Evolutionary conservation across 108 stramenopile genomes (phyloP), one percentile per base, ranked within the genome.

Genomic region (Craspedostauros australis): DNA sequence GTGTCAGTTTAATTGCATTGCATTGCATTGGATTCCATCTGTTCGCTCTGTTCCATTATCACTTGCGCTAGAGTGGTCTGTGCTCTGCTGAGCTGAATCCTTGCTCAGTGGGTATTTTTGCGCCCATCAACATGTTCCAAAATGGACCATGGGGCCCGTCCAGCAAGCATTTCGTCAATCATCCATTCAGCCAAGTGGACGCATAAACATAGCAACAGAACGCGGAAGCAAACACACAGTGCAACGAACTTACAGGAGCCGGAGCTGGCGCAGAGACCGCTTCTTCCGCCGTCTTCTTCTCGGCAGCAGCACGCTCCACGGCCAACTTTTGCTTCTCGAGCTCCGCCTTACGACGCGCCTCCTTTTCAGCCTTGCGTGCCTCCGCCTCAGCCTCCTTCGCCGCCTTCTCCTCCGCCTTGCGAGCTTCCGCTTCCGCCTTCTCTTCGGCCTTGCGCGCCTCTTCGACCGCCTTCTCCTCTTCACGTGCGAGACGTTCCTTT

Each of bases 321-420:
- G 70, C 70, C 15, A 50, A 37, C 16, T 43, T 41, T 60, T 72
- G 70, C 45, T 64, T 64, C 31, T 72, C 70, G 21, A 33, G 42
- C 47, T 77, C 57, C 16, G 62, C 79, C 32, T 63, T 54, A 25
- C 60, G 46, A 16, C 61, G 46, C 9, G 69, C 70, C 41, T 76
- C 68, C 36, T 76, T 66, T 33, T 62, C 70, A 5, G 62, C 66
- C 39, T 71, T 57, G 51, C 65, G 73, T 22, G 62, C 72, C 5
- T 71, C 76, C 11, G 63, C 76, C 23, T 50, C 68, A 37, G 53
- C 59, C 34, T 67, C 60, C 23, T 68, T 70, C 40, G 70, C 77
- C n/a, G 60, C 50, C 25, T 64, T 66, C 38, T 74, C 63, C 4
- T 68, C 76, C 31, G 56, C 65, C 56, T 71, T 75, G 30, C 65